These are phyloP conservation scores for Lactarius tabidus DNA, from an alignment of 768 basidiomycete genomes.

Conservation along the genomic window DNA sequence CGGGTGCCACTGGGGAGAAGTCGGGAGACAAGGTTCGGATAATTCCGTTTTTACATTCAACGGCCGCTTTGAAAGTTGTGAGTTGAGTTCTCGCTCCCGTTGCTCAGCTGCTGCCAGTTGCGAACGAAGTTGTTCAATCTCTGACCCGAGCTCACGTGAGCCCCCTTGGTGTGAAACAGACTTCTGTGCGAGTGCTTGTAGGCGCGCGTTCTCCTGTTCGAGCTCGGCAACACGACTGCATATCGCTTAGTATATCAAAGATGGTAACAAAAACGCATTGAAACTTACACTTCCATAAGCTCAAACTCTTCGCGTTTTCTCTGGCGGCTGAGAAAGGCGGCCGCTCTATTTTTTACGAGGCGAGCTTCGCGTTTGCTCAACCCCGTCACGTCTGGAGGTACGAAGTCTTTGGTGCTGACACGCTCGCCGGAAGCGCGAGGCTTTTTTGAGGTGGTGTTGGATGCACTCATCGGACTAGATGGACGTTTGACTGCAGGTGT, in stretches of 20 bases:
- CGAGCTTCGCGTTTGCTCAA: constrained; percentile 88
- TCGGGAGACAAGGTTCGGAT: constrained; percentile 47
- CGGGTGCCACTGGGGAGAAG: constrained; percentile 36
- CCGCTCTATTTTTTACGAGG: constrained; percentile 87
- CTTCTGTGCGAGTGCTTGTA: constrained; percentile 53
- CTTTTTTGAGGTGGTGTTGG: constrained; percentile 38
- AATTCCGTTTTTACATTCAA: constrained; percentile 53
- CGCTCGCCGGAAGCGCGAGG: constrained; percentile 45
- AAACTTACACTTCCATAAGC: constrained; percentile 80
- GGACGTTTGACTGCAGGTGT: constrained; percentile 29
- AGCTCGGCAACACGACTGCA: constrained; percentile 78
- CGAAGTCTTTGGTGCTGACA: constrained; percentile 71
- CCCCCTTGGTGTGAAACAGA: constrained; percentile 34
- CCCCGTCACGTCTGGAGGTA: constrained; percentile 85
- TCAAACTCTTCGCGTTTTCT: constrained; percentile 92
- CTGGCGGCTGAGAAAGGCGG: constrained; percentile 87
- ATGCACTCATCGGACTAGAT: constrained; percentile 29
- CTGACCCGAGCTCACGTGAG: constrained; percentile 43
- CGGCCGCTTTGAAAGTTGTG: constrained; percentile 47
- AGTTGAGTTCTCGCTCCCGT: constrained; percentile 63
- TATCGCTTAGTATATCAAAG: constrained; percentile 7
- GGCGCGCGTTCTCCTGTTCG: constrained; percentile 77
- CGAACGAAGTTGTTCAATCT: constrained; percentile 62
- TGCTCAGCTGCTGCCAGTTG: constrained; percentile 61
- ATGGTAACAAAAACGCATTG: constrained; percentile 18